Percentiles rank a stretch among this genome's conserved stretches.
Evolutionary conservation across 129 eudicot genomes (phyloP).

Genomic region (Ambrosia artemisiifolia): DNA sequence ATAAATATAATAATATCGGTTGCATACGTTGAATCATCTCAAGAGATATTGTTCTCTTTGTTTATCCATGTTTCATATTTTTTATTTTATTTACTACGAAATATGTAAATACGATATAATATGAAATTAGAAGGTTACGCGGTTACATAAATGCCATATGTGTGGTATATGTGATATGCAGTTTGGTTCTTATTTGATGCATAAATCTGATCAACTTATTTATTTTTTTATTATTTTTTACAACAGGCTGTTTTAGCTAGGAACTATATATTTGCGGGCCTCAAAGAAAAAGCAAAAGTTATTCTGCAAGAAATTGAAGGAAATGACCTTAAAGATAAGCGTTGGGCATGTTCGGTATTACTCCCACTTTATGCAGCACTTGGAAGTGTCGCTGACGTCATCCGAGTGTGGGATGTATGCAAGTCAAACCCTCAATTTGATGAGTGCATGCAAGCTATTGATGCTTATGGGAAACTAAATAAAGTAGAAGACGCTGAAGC

Average conservation of each 20-base stretch:
- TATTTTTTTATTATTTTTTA: too few species aligned
- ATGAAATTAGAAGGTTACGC: too few species aligned
- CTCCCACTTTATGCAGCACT: constrained; percentile 65
- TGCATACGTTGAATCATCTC: background rate
- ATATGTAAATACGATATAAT: too few species aligned
- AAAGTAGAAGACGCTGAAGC: constrained; percentile 72
- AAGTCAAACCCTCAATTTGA: constrained; percentile 34
- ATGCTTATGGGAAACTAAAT: constrained; percentile 73
- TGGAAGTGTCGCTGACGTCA: constrained; percentile 58
- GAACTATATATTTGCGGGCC: constrained; percentile 50
- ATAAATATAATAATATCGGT: background rate
- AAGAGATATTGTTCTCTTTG: background rate
- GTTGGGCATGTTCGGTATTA: constrained; percentile 37
- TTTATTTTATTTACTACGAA: too few species aligned
- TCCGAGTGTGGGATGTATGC: constrained; percentile 63
- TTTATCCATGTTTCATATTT: background rate
- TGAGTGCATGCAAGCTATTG: constrained; percentile 55
- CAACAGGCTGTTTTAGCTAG: constrained; percentile 38
- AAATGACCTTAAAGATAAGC: constrained; percentile 33
- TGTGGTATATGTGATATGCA: too few species aligned
- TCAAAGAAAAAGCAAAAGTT: constrained; percentile 61
- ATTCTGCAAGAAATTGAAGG: constrained; percentile 74
- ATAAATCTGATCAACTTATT: constrained; percentile 1
- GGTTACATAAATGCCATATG: too few species aligned
- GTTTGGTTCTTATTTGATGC: background rate